phyloP scores from a whole-genome alignment of 805 yeast species.

The Wickerhamomyces sydowiorum region DNA sequence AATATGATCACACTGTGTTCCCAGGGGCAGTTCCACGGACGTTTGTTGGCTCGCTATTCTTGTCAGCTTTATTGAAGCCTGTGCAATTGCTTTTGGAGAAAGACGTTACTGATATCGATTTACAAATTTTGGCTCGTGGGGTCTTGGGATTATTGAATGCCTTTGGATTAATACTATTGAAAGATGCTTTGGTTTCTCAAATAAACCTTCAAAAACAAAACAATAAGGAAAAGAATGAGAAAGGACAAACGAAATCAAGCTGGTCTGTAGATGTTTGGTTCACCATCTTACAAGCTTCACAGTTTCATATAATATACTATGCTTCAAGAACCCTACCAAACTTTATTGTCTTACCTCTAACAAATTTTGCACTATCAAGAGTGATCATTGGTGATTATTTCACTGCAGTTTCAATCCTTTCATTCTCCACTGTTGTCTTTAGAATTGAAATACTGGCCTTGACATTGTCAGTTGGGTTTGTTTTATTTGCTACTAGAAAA shows the following conservation, averaged over 20 bases:
- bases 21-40: constrained; percentile 92
- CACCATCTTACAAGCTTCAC: constrained; percentile 50
- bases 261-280: constrained; percentile 48
- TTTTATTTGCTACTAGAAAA: constrained; percentile 40
- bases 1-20: constrained; percentile 70
- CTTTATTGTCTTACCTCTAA: constrained; percentile 67
- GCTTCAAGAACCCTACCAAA: constrained; percentile 88
- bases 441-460: constrained; percentile 66
- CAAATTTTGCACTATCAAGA: constrained; percentile 47
- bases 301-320: constrained; percentile 78
- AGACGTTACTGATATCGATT: constrained; percentile 35
- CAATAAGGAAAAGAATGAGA: constrained; percentile 10
- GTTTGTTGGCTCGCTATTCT: constrained; percentile 61
- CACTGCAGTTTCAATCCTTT: constrained; percentile 44
- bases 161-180: constrained; percentile 42
- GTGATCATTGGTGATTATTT: constrained; percentile 41
- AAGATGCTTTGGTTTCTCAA: constrained; percentile 32
- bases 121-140: constrained; percentile 52
- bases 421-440: constrained; percentile 62
- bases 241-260: constrained; percentile 6
- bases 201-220: constrained; percentile 7
- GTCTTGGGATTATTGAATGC: constrained; percentile 61
- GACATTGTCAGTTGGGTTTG: constrained; percentile 41
- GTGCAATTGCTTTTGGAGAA: constrained; percentile 14
- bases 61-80: constrained; percentile 43